Percentiles rank a stretch among this genome's conserved stretches.
Evolutionary conservation across 176 grass and related monocot species (phyloP).

Genomic region (Canna indica): DNA sequence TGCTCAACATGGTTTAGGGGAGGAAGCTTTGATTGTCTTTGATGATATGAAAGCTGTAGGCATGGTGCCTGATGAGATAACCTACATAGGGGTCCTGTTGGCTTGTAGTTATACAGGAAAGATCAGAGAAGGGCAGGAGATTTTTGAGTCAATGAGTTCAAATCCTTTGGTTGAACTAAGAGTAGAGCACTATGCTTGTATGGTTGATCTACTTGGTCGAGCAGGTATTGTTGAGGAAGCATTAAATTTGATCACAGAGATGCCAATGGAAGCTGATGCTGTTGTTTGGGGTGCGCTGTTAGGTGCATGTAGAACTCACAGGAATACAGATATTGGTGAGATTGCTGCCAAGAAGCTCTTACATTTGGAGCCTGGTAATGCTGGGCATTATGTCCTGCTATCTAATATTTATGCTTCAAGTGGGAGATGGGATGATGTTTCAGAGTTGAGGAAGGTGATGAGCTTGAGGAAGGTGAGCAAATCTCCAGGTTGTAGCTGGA

Average conservation of each 20-base stretch:
- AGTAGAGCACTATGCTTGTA: conserved; percentile 57
- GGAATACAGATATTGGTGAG: conserved; percentile 58
- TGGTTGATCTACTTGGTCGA: conserved; percentile 76
- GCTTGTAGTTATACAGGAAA: conserved; percentile 77
- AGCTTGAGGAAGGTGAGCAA: conserved; percentile 62
- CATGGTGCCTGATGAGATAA: conserved; percentile 50
- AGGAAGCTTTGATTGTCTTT: conserved; percentile 56
- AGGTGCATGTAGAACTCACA: conserved; percentile 70
- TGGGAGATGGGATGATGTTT: conserved; percentile 69
- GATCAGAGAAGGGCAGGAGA: conserved; percentile 45
- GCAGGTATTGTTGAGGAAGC: conserved; percentile 51
- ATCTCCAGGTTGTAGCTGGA: conserved; percentile 73
- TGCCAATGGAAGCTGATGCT: conserved; percentile 53
- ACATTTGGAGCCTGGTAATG: conserved; percentile 49
- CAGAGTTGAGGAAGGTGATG: conserved; percentile 52
- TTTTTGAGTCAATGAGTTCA: conserved; percentile 51
- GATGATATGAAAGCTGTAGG: conserved; percentile 37
- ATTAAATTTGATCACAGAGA: conserved; percentile 47
- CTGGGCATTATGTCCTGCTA: conserved; percentile 58
- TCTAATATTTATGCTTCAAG: conserved; percentile 64
- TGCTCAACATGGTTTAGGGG: conserved; percentile 62
- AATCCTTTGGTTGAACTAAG: conserved; percentile 33
- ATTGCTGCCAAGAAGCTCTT: conserved; percentile 63
- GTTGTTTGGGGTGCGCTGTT: conserved; percentile 68
- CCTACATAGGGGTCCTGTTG: conserved; percentile 61